Evolutionary conservation across 2,329 filamentous ascomycete genomes (phyloP), one percentile per base, ranked within the genome.

Genomic region (Scytalidium sp.): DNA sequence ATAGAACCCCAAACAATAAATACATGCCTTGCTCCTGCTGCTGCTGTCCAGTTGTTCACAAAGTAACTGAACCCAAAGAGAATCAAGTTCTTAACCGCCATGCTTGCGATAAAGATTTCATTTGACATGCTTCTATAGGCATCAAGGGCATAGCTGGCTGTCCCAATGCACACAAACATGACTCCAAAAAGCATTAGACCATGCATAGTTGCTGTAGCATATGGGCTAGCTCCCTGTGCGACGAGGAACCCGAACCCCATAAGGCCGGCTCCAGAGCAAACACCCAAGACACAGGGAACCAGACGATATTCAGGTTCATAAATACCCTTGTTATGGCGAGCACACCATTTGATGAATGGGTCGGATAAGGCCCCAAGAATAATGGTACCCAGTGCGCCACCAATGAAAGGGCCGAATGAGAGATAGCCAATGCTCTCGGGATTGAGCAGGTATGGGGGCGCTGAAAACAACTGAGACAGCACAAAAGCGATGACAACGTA

Each of bases 301-400:
- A 76, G 65, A 9, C 76, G 70, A 56, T 78, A 79, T 56, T 80
- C 76, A 4, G 76, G 77, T 57, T 80, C 76, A 60, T 79, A 80
- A 43, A 78, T 64, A n/a, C 76, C 76, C 19, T 64, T 65, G 58
- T 79, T 80, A 52, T 67, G 70, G 58, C 70, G 72, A 3, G 75
- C 71, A 49, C 76, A 68, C 61, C 66, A 73, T 39, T 61, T 64
- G 47, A 68, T 68, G 3, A 70, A 46, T 3, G 66, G 67, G 50
- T 73, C 71, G 8, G 66, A 60, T 9, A 65, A 57, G 1, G 57
- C 55, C 2, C 65, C 64, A 1, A 69, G 59, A 36, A 70, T 50
- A 5, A 69, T 43, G n/a, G 61, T 59, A 19, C 63, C 68, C 6
- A 72, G 29, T 2, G 67, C 54, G 19, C 67, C 68, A 11, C 71